A percentile compares a stretch with the other conserved stretches of the same genome.
phyloP scores from a whole-genome alignment of 805 yeast genomes.

The Kurtzmaniella cleridarum region DNA sequence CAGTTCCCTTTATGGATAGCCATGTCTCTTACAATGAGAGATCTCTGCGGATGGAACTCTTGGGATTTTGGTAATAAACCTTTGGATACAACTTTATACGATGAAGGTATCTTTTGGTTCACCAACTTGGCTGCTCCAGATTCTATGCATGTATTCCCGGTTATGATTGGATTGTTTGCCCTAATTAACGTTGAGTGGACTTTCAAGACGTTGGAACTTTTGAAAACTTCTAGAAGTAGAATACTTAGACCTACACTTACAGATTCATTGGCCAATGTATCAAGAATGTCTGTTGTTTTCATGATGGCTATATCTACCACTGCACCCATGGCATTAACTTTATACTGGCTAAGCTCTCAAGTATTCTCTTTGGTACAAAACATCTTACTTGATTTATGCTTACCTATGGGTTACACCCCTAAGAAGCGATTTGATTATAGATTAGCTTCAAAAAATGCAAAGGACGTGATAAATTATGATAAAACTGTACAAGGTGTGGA shows the following conservation, averaged over 20 bases:
- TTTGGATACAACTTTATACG: slow-evolving; percentile 44
- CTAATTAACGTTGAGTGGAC: slow-evolving; percentile 82
- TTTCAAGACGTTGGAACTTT: slow-evolving; percentile 53
- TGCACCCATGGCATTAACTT: slow-evolving; percentile 74
- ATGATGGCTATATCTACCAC: slow-evolving; percentile 81
- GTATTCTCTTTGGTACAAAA: slow-evolving; percentile 73
- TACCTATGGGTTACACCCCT: slow-evolving; percentile 56
- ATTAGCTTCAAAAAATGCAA: slow-evolving; percentile 5
- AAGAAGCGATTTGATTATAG: slow-evolving; percentile 24
- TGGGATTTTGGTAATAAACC: slow-evolving; percentile 41
- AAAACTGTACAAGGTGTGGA: background rate
- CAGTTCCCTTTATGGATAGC: slow-evolving; percentile 88
- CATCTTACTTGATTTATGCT: slow-evolving; percentile 54
- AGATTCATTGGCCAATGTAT: slow-evolving; percentile 61
- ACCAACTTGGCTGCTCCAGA: slow-evolving; percentile 56
- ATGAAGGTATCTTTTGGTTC: slow-evolving; percentile 59
- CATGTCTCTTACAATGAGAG: slow-evolving; percentile 69
- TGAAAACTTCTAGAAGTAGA: slow-evolving; percentile 29
- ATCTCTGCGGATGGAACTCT: slow-evolving; percentile 63
- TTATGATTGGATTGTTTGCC: slow-evolving; percentile 64
- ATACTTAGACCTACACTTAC: slow-evolving; percentile 49
- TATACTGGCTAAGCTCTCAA: slow-evolving; percentile 92
- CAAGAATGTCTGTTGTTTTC: slow-evolving; percentile 71
- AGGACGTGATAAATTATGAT: background rate
- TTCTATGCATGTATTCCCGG: slow-evolving; percentile 61